Evolutionary conservation across 345 rosid genomes (phyloP), one percentile per base, ranked within the genome.

Genomic region (Hibiscus tridactylites): DNA sequence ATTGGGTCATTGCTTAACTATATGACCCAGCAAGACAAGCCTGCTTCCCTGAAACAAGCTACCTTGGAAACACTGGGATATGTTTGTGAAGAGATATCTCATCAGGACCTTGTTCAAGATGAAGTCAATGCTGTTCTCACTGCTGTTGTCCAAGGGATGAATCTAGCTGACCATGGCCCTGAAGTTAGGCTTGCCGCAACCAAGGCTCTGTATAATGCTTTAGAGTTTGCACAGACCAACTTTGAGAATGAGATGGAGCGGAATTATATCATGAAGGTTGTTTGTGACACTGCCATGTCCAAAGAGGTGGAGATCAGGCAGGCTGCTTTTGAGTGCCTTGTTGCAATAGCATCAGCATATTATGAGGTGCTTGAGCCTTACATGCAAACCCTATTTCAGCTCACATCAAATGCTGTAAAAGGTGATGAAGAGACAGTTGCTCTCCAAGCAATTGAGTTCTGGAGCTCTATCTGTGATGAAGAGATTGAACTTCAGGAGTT

Each of bases 81-180:
- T 76, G 89, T 95, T 61, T 92, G 99, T 75, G 99, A 95, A 79
- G 97, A 87, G 79, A 89, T 95, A 63, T 90, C 96, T 2, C 88
- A 88, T 75, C 79, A 92, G 68, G 97, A 90, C 80, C 92, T 95
- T 35, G 87, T 79, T 71, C 98, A 92, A 77, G 94, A 90, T 54
- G 97, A 95, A 77, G 98, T 95, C 67, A 95, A 92, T 73, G 81
- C 88, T 21, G 90, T 95, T 65, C 98, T 95, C 52, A 95, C 98
- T 61, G 96, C 98, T 49, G 97, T 95, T 62, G 99, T 95, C 63
- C 98, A 95, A 76, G 99, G 99, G 75, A 92, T 95, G 99, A 92
- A 81, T 79, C 87, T 78, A 77, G 77, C 91, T 68, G 97, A 85
- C 79, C 85, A 87, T 70, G 78, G 85, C 56, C 83, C 82, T 46